Evolutionary conservation across 805 yeast species (phyloP).

Genomic region (Komagataella mondaviorum): DNA sequence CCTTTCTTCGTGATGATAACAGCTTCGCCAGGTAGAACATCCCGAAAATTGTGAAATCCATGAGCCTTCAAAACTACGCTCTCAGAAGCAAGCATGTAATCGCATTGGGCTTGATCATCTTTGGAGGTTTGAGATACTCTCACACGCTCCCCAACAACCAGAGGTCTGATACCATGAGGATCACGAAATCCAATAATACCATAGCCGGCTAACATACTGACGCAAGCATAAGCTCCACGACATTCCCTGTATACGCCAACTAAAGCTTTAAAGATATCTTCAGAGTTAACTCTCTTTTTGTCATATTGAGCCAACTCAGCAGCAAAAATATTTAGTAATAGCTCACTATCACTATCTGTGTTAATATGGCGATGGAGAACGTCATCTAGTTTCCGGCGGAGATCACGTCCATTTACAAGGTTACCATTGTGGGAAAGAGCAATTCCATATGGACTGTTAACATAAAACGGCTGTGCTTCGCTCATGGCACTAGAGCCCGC

Average conservation of each 20-base stretch:
- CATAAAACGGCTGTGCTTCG: slow-evolving; percentile 98
- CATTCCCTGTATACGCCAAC: slow-evolving; percentile 68
- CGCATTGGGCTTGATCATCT: slow-evolving; percentile 47
- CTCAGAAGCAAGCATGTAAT: slow-evolving; percentile 92
- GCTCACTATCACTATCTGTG: slow-evolving; percentile 93
- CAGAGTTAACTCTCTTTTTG: slow-evolving; percentile 85
- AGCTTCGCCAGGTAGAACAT: slow-evolving; percentile 90
- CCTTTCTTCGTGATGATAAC: slow-evolving; percentile 77
- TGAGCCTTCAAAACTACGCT: slow-evolving; percentile 91
- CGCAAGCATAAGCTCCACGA: slow-evolving; percentile 96
- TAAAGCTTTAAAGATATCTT: slow-evolving; percentile 78
- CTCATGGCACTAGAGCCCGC: slow-evolving; percentile 93
- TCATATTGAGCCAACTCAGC: slow-evolving; percentile 82
- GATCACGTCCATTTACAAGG: slow-evolving; percentile 72
- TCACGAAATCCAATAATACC: slow-evolving; percentile 94
- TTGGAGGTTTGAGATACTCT: slow-evolving; percentile 13
- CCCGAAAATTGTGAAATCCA: slow-evolving; percentile 68
- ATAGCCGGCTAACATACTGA: slow-evolving; percentile 90
- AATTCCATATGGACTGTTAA: slow-evolving; percentile 93
- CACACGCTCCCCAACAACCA: slow-evolving; percentile 71
- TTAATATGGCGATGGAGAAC: slow-evolving; percentile 94
- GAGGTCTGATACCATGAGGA: slow-evolving; percentile 93
- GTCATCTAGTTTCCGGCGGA: slow-evolving; percentile 75
- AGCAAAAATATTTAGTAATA: slow-evolving; percentile 81
- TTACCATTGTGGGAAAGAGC: slow-evolving; percentile 90